Evolutionary conservation across 2,329 filamentous ascomycete species (phyloP).

Genomic region (Colletotrichum cordylinicola): DNA sequence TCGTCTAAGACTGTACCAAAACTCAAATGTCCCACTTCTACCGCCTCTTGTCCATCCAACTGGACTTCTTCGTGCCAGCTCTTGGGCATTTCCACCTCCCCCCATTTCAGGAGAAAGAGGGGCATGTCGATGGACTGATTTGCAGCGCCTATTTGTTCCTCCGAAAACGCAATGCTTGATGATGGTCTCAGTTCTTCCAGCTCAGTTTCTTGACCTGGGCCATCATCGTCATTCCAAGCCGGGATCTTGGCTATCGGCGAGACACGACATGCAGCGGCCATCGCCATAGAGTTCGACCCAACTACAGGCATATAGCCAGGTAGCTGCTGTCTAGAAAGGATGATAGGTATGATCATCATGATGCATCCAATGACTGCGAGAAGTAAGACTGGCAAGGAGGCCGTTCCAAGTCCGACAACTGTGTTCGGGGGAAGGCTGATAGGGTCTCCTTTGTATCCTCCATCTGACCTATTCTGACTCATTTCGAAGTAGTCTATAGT

Average conservation of each 20-base stretch:
- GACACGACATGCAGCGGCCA: not conserved
- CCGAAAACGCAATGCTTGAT: not conserved
- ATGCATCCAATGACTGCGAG: not conserved
- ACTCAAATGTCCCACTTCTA: not conserved
- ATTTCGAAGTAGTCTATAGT: not conserved
- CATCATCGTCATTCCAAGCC: too few relatives aligned
- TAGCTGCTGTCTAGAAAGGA: not conserved
- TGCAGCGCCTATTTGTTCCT: not conserved
- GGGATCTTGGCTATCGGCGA: not conserved
- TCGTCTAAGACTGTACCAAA: not conserved
- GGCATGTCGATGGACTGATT: not conserved
- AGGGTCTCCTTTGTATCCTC: not conserved
- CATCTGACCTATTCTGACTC: not conserved
- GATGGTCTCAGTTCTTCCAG: not conserved
- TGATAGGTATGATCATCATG: not conserved
- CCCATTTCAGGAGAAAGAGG: not conserved
- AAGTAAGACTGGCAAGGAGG: not conserved
- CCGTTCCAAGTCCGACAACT: not conserved
- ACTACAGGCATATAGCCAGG: not conserved
- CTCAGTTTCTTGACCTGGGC: not conserved
- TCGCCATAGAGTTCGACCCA: not conserved
- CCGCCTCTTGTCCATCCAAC: not conserved
- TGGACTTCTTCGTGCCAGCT: not conserved
- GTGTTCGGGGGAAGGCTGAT: not conserved
- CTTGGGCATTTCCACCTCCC: not conserved